Base-by-base conservation (phyloP, 139 green algal species). In the Mesostigma viride region DNA sequence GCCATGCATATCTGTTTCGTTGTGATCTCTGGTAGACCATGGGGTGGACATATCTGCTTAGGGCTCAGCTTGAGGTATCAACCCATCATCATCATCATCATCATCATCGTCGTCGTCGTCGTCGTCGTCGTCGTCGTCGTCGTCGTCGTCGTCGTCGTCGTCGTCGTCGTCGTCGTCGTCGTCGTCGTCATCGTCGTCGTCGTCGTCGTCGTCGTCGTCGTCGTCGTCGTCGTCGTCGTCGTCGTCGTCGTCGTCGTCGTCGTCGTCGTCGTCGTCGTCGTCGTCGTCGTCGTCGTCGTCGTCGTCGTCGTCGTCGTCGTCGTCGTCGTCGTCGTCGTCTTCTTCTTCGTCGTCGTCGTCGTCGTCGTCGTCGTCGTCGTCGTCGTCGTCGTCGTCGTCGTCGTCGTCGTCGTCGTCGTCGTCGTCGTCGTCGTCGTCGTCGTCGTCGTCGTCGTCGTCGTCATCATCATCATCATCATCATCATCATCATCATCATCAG, bases 401-500 rank as follows among this genome's bases (percentile, higher is more conserved):
- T 48, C 40, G 14, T 48, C 40, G 14, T 48, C 40, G 14, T 48
- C 40, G 14, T 48, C 40, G 14, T 48, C 40, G 14, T 48, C 40
- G 14, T 48, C 40, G 14, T 48, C 40, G 14, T 48, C 40, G 8
- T 48, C 40, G 8, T 48, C 40, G 8, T 48, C 40, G 14, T 48
- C 40, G 14, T 48, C 40, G 14, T 48, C 40, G 14, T 48, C n/a
- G n/a, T n/a, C n/a, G n/a, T n/a, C n/a, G 14, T 48, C 40, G 14
- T 48, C 40, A 48, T 48, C 40, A 48, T 48, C 40, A 48, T 48
- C 40, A 48, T 48, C 40, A 48, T 48, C 40, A n/a, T 48, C 40
- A n/a, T n/a, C n/a, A n/a, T n/a, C n/a, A n/a, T n/a, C n/a, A n/a
- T n/a, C n/a, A n/a, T n/a, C n/a, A n/a, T n/a, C n/a, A n/a, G n/a